A percentile compares a stretch with the other conserved stretches of the same genome.
Conservation (phyloP, 2,329 filamentous ascomycete genomes). For the Ascochyta viciae-villosae region DNA sequence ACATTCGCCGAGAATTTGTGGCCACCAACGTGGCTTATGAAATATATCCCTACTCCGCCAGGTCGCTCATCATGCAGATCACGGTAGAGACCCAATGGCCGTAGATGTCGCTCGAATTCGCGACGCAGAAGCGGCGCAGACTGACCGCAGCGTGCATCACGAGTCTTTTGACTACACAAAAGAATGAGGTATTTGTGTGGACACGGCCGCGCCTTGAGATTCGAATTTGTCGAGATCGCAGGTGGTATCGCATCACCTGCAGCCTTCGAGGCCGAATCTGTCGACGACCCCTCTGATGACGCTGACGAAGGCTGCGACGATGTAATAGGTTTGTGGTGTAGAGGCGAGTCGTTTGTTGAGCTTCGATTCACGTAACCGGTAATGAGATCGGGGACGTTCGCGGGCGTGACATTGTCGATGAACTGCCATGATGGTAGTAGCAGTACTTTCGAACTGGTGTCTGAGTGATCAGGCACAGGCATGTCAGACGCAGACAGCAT, state of each 20-base stretch:
- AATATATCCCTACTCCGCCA: conserved; percentile 93
- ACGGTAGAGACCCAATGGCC: conserved; percentile 82
- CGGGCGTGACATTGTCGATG: conserved; percentile 82
- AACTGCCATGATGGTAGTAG: conserved; percentile 85
- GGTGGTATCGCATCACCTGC: conserved; percentile 29
- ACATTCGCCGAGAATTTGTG: conserved; percentile 97
- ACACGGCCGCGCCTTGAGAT: conserved; percentile 67
- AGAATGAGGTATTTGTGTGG: conserved; percentile 88
- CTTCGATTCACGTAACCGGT: conserved; percentile 71
- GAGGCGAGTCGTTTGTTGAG: conserved; percentile 75
- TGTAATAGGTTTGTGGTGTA: conserved; percentile 42
- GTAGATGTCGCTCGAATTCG: conserved; percentile 88
- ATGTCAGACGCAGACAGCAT: conserved; percentile 95
- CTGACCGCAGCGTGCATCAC: conserved; percentile 93
- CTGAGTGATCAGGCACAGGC: conserved; percentile 72
- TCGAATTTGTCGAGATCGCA: conserved; percentile 40
- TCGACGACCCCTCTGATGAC: conserved; percentile 11
- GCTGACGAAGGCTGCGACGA: conserved; percentile 20
- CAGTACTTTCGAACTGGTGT: conserved; percentile 73
- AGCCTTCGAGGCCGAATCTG: conserved; percentile 25
- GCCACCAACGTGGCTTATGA: conserved; percentile 93
- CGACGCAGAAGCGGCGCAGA: conserved; percentile 86
- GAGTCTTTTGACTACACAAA: conserved; percentile 92
- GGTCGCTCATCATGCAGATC: conserved; percentile 88
- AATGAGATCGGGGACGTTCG: conserved; percentile 75